Percentiles rank a stretch among this genome's conserved stretches.
These are phyloP conservation scores for Tolypocladium sp. DNA, from an alignment of 2,329 filamentous ascomycete genomes.

Conservation along the genomic window DNA sequence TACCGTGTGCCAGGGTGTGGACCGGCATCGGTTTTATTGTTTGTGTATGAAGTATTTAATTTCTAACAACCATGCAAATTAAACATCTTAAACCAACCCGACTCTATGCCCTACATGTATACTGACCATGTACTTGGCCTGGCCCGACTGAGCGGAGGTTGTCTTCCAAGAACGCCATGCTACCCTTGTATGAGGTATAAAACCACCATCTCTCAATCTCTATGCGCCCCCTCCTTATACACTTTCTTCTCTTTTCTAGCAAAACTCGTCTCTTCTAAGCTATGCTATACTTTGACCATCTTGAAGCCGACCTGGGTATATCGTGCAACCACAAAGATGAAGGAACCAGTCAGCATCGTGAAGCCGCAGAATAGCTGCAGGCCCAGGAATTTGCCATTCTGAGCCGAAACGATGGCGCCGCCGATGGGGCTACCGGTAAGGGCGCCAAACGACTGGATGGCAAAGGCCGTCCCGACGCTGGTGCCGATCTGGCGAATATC, in stretches of 20 bases:
- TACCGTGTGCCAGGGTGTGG: not conserved
- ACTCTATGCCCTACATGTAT: not conserved
- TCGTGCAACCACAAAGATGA: constrained; percentile 20
- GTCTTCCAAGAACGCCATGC: not conserved
- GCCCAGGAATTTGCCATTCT: constrained; percentile 45
- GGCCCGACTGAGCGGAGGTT: not conserved
- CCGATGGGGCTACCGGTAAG: constrained; percentile 60
- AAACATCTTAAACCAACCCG: not conserved
- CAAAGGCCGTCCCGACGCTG: constrained; percentile 55
- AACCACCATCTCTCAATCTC: not conserved
- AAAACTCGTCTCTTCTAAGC: not conserved
- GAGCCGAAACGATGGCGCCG: constrained; percentile 46
- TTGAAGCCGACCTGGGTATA: constrained; percentile 25
- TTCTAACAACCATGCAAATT: not conserved
- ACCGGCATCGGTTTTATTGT: not conserved
- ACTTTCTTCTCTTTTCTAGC: not conserved
- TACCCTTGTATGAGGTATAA: not conserved
- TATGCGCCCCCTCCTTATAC: not conserved
- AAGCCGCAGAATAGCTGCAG: constrained; percentile 59
- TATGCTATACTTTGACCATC: constrained; percentile 19
- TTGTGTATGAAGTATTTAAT: not conserved
- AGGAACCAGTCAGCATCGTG: constrained; percentile 24
- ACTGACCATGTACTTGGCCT: not conserved
- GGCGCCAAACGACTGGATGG: constrained; percentile 52
- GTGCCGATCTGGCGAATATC: constrained; percentile 62